Percentiles rank a stretch among this genome's conserved stretches.
Conservation (phyloP, 805 yeast species). For the Saturnispora hagleri region DNA sequence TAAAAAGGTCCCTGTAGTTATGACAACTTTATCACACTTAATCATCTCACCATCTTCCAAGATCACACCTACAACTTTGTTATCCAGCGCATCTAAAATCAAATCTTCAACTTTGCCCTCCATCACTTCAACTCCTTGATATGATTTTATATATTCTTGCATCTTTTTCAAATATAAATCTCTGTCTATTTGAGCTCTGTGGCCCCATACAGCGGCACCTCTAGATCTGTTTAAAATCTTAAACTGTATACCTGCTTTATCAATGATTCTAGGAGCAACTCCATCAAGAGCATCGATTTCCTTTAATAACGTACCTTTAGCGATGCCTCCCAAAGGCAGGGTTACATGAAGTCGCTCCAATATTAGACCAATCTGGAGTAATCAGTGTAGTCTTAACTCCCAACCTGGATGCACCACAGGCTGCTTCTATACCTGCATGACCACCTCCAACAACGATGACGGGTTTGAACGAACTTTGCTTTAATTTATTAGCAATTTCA, state of each 20-base stretch:
- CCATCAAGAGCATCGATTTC: slow-evolving; percentile 98
- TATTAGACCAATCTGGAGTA: slow-evolving; percentile 65
- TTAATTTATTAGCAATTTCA: slow-evolving; percentile 8
- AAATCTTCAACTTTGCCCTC: slow-evolving; percentile 83
- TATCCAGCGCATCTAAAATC: slow-evolving; percentile 36
- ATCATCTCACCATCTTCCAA: slow-evolving; percentile 58
- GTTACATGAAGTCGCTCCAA: slow-evolving; percentile 94
- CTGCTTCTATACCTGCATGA: slow-evolving; percentile 98
- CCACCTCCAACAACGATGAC: slow-evolving; percentile 96
- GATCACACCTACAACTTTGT: slow-evolving; percentile 47
- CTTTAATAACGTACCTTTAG: slow-evolving; percentile 84
- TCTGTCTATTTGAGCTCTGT: slow-evolving; percentile 93
- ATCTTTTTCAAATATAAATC: slow-evolving; percentile 66
- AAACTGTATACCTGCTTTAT: slow-evolving; percentile 86
- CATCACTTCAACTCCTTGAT: slow-evolving; percentile 47
- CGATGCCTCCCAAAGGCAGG: slow-evolving; percentile 98
- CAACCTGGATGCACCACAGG: slow-evolving; percentile 81
- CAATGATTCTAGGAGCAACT: slow-evolving; percentile 77
- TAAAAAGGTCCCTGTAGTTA: slow-evolving; percentile 92
- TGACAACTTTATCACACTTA: slow-evolving; percentile 58
- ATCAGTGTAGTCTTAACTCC: slow-evolving; percentile 65
- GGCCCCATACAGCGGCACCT: slow-evolving; percentile 98
- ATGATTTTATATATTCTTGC: slow-evolving; percentile 55
- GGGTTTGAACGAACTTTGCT: slow-evolving; percentile 28
- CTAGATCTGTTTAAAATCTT: slow-evolving; percentile 76